Evolutionary conservation across 148 eudicot genomes (phyloP), one percentile per base, ranked within the genome.

Genomic region (Rhododendron simsii): DNA sequence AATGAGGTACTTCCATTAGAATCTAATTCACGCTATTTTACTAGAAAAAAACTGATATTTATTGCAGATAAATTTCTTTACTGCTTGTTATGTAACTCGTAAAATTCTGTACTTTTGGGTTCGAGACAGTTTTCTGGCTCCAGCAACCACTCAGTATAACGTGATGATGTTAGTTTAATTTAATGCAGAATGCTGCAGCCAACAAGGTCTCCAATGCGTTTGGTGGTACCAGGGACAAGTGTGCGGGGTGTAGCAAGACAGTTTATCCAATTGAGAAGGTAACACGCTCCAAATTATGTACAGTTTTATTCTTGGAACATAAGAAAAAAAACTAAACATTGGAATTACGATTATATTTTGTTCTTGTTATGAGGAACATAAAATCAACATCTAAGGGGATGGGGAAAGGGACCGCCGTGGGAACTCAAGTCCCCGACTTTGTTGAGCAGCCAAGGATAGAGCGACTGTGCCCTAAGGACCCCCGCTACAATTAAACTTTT

Each of bases 181-280:
- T 59, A 18, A 1, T 35, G 75, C 93, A 94, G 94, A 91, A 91
- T 87, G 89, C 84, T 18, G 57, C 88, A 63, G 89, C 95, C 41
- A 92, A 82, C 87, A 95, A 94, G 87, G 95, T 88, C 13, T 91
- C 93, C 16, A 85, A 91, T 71, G 65, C 87, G 88, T 94, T 95
- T 83, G 96, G 80, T 12, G 98, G 96, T 51, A 94, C 98, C 16
- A 91, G 90, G 76, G 98, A 95, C 48, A 94, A 95, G 87, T 95
- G 98, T 83, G 91, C 89, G 37, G 95, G 90, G 16, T 95, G 98
- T 84, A 85, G 85, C 47, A 93, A 92, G 87, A 95, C 93, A 23
- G 98, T 90, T 55, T 94, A 95, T 88, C 98, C 98, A 53, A 93
- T 89, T 65, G 98, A 95, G 88, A 94, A 91, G 97, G 98, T 95